These are phyloP conservation scores for Fusarium luffae DNA, from an alignment of 2,329 filamentous ascomycete species.

Conservation along the genomic window DNA sequence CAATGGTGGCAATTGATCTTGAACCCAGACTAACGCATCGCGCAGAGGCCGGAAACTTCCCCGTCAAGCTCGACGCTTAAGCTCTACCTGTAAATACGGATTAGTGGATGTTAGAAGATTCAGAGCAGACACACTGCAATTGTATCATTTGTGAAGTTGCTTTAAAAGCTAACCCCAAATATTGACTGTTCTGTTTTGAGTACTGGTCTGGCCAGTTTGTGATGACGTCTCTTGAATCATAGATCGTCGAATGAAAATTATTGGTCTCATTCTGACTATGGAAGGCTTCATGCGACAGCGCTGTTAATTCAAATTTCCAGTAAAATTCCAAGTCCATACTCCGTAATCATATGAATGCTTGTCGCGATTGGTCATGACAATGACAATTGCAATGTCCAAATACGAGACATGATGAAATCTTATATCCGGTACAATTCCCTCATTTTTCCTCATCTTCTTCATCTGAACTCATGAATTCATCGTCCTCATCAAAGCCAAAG, in stretches of 20 bases:
- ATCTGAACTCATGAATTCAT: constrained; percentile 78
- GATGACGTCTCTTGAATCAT: constrained; percentile 31
- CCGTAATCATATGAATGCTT: constrained; percentile 41
- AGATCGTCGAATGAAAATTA: constrained; percentile 17
- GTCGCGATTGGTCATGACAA: constrained; percentile 35
- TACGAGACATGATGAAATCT: background rate
- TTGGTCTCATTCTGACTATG: constrained; percentile 39
- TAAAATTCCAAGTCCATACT: constrained; percentile 35
- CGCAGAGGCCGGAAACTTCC: constrained; percentile 75
- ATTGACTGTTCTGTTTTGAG: constrained; percentile 37
- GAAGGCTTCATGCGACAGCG: constrained; percentile 23
- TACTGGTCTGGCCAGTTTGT: constrained; percentile 11
- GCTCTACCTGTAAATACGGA: constrained; percentile 40
- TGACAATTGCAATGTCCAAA: background rate
- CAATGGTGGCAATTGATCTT: background rate
- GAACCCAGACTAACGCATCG: constrained; percentile 45
- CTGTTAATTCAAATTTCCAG: constrained; percentile 29
- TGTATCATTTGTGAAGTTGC: constrained; percentile 52
- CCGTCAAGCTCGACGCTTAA: constrained; percentile 71
- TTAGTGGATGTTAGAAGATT: constrained; percentile 46
- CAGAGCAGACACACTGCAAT: constrained; percentile 50
- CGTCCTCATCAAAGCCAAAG: constrained; percentile 83
- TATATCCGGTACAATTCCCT: background rate
- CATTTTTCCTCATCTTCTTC: constrained; percentile 58
- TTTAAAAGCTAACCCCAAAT: constrained; percentile 45